Base-by-base conservation (phyloP, 2,329 filamentous ascomycete genomes). In the Dactylellina sp. region DNA sequence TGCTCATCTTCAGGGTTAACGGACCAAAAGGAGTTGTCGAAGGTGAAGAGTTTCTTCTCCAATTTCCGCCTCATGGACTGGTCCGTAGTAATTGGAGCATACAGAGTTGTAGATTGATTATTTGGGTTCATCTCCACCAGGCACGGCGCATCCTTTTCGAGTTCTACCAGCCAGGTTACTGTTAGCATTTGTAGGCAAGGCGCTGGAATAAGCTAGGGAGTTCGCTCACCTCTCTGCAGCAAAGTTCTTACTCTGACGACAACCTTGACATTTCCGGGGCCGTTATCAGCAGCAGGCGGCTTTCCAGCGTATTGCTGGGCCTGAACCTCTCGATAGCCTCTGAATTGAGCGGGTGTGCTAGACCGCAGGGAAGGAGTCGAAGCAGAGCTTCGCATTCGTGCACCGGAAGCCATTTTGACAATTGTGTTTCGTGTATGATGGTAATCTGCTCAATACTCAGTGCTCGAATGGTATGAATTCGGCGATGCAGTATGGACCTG, bases 21-120 rank as follows among this genome's bases (percentile, higher is more conserved):
- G 71, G 94, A 98, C 93, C 95, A 99, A 83, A 98, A 99, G 0
- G 93, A 98, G 80, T 93, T 96, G 84, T 99, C 95, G 80, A 99
- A 99, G 1, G 91, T 93, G 80, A 99, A 99, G 0, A 85, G 87
- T 82, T 96, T 97, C 80, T 97, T 92, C 79, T 97, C 93, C 63
- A 91, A 84, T 6, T 90, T 84, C 81, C 90, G 94, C 75, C 92
- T 88, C 49, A 84, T 80, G 76, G 87, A 89, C 42, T 83, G 82
- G 78, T 72, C 83, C 81, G 56, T 80, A 79, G n/a, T 84, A 57
- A 84, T 84, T 0, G 93, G 93, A 2, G 89, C 87, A 47, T 89
- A 85, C 2, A 99, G 86, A 0, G 87, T 96, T 1, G 95, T 99
- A 80, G 87, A 87, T 82, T 99, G 92, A 1, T 90, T 93, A 35